phyloP scores from a whole-genome alignment of 1,284 basidiomycete species.

The Marasmius oreades region DNA sequence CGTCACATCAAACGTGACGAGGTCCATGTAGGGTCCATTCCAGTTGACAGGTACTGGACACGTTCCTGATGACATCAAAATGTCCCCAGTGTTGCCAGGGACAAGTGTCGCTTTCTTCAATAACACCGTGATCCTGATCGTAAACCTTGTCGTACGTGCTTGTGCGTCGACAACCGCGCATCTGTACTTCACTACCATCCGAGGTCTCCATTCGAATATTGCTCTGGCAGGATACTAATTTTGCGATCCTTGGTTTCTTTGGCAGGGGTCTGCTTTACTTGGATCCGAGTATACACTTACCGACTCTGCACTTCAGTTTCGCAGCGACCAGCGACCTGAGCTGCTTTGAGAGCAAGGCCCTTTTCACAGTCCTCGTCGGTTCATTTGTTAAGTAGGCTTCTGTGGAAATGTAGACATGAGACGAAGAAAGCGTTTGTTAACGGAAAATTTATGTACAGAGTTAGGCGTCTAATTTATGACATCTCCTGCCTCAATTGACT shows the following conservation, averaged over 20 bases:
- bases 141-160: constrained; percentile 37
- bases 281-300: background rate
- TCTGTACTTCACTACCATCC: constrained; percentile 31
- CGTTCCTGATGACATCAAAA: background rate
- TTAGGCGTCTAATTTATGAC: too few relatives aligned
- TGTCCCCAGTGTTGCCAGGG: constrained; percentile 33
- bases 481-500: too few relatives aligned
- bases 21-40: too few relatives aligned
- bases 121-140: constrained; percentile 56
- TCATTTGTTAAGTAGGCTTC: too few relatives aligned
- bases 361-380: too few relatives aligned
- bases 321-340: too few relatives aligned
- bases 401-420: too few relatives aligned
- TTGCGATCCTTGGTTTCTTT: constrained; percentile 35
- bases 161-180: constrained; percentile 15
- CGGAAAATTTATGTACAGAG: too few relatives aligned
- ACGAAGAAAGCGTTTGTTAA: too few relatives aligned
- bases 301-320: too few relatives aligned
- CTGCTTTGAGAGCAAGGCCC: too few relatives aligned
- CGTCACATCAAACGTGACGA: too few relatives aligned
- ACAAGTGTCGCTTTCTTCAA: constrained; percentile 53
- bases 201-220: constrained; percentile 26
- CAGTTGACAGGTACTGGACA: background rate
- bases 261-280: constrained; percentile 30
- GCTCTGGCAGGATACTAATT: constrained; percentile 46